Base-by-base conservation (phyloP, 306 rosid genomes). In the Gillenia trifoliata region DNA sequence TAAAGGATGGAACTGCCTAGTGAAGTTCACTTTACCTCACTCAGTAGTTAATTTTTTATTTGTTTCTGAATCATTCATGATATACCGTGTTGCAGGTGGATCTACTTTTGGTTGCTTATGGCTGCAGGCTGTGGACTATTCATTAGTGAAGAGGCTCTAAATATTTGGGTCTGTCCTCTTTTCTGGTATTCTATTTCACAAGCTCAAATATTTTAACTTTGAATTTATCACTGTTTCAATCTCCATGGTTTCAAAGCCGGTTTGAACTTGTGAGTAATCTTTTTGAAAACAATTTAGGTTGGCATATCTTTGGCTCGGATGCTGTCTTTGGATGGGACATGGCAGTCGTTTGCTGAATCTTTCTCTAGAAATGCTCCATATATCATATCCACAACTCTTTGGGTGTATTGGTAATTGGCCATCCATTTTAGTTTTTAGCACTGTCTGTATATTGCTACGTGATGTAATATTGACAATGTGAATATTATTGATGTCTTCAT, bases 61-160 rank as follows among this genome's bases (percentile, higher is more conserved):
- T 64, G 47, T 15, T 52, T 23, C 4, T 57, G 67, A 70, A 26
- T 47, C 23, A 20, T 55, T 45, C 34, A 28, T 16, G 49, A 29
- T 71, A 8, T 26, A 55, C 38, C 7, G 11, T 30, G 11, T 20
- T 83, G 85, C 80, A 87, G 95, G 76, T 89, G 95, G 90, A 72
- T 87, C 83, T 89, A 89, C 83, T 89, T 89, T 79, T 89, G 87
- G 95, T 75, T 87, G 71, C 95, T 89, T 56, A 89, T 89, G 95
- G 92, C 90, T 65, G 92, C 90, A 55, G 90, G 89, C 20, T 85
- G 79, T 84, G 92, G 92, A 75, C 89, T 89, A 82, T 87, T 84
- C 89, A 80, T 89, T 68, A 87, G 92, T 68, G 90, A 89, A 84
- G 95, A 89, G 70, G 92, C 92, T 75, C 78, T 87, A 80, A 87